Base-by-base conservation (phyloP, 2,329 filamentous ascomycete species). In the Sporothrix euskadiensis region DNA sequence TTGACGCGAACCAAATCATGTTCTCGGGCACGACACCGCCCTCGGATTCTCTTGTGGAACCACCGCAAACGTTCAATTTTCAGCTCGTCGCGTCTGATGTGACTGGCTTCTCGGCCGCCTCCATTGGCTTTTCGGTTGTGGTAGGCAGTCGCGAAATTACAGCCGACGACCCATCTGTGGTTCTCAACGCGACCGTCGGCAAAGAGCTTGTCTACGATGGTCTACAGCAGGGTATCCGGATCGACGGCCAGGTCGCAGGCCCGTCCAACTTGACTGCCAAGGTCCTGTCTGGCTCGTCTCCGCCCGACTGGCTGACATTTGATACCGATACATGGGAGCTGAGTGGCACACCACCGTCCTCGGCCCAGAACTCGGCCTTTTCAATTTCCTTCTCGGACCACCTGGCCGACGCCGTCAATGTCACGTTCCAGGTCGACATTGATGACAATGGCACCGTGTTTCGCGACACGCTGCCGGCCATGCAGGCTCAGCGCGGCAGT, bases 41-140 rank as follows among this genome's bases (percentile, higher is more conserved):
- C 0, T 84, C 89, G 65, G 86, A 88, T 73, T 89, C 88, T 39
- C 83, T 91, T 10, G 82, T 89, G 49, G 87, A 90, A 44, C 89
- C 89, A 8, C 91, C 93, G 3, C 91, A 97, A 78, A 87, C 84
- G 0, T 96, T 94, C 78, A 86, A 86, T 26, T 87, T 97, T 73
- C 85, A 89, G 74, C 83, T 97, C 7, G 88, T 96, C 69, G 93
- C 92, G 0, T 95, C 92, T 0, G 92, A 97, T 79, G 88, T 94
- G 22, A 83, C 88, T n/a, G 93, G 92, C 1, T 97, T 94, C 79
- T 88, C 91, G 5, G 91, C 89, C 1, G 85, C 87, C 10, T 86
- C 87, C 1, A 79, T 91, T 71, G 82, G 84, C 0, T 97, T 97
- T 80, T 89, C 90, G 6, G 87, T 97, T 49, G 85, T 90, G 1